These are phyloP conservation scores for Cryphonectria nitschkei DNA, from an alignment of 2,329 filamentous ascomycete species.

Conservation along the genomic window DNA sequence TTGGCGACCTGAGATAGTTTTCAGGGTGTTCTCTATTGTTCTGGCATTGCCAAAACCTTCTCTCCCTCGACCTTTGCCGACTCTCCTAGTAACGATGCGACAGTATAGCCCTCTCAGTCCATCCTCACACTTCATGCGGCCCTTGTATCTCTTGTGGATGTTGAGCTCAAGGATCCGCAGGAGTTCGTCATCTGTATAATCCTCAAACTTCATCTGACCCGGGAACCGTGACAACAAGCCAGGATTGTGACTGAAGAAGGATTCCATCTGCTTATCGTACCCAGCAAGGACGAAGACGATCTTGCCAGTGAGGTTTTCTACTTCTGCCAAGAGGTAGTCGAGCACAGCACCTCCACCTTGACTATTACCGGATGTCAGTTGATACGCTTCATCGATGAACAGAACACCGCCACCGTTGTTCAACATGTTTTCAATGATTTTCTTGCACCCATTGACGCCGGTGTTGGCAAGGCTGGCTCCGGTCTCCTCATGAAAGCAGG, in stretches of 20 bases:
- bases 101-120: conserved; percentile 63
- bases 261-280: conserved; percentile 75
- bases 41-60: conserved; percentile 77
- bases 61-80: conserved; percentile 64
- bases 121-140: conserved; percentile 62
- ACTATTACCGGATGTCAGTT: conserved; percentile 64
- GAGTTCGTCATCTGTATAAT: conserved; percentile 70
- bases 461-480: conserved; percentile 67
- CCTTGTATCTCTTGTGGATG: conserved; percentile 57
- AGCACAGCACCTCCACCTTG: conserved; percentile 64
- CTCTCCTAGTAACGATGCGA: conserved; percentile 63
- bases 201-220: conserved; percentile 65
- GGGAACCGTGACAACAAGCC: conserved; percentile 74
- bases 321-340: conserved; percentile 72
- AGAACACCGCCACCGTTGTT: conserved; percentile 67
- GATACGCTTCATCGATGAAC: conserved; percentile 82
- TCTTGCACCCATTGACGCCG: conserved; percentile 62
- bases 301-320: conserved; percentile 72
- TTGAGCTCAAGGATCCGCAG: conserved; percentile 60
- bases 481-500: conserved; percentile 66
- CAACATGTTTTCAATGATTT: conserved; percentile 59
- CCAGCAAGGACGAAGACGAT: conserved; percentile 75
- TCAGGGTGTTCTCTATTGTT: conserved; percentile 65
- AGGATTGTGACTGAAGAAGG: conserved; percentile 74
- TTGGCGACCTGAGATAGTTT: conserved; percentile 61